Conservation (phyloP, 345 rosid genomes). For the Limnanthes douglasii region DNA sequence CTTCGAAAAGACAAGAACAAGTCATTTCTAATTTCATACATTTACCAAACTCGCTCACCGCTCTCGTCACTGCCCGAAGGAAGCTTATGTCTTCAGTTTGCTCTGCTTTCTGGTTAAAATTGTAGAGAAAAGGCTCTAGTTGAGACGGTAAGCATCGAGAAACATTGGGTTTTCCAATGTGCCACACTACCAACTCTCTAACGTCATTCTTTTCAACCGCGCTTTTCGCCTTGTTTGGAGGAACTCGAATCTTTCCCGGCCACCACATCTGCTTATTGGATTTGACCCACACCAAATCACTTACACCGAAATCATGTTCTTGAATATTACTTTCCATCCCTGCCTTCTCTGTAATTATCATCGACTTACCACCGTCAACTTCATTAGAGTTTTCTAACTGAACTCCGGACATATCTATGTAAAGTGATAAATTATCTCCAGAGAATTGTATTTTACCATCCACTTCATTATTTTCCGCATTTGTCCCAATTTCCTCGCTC, state of each 20-base stretch:
- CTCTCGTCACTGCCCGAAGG: constrained; percentile 47
- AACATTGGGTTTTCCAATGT: constrained; percentile 30
- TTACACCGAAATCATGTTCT: constrained; percentile 22
- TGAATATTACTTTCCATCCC: constrained; percentile 10
- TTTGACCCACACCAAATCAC: constrained; percentile 75
- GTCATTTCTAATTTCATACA: constrained; percentile 37
- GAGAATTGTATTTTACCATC: constrained; percentile 30
- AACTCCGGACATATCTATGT: constrained; percentile 33
- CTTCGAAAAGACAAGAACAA: constrained; percentile 30
- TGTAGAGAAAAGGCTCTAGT: constrained; percentile 46
- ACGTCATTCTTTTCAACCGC: constrained; percentile 8
- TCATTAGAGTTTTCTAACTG: constrained; percentile 9
- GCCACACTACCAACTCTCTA: constrained; percentile 30
- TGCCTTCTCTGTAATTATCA: constrained; percentile 7
- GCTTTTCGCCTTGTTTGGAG: constrained; percentile 15
- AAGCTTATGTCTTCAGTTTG: constrained; percentile 32
- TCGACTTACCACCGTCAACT: constrained; percentile 6
- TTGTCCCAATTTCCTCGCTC: constrained; percentile 10
- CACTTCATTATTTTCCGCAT: constrained; percentile 15
- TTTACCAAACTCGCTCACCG: constrained; percentile 43
- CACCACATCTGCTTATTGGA: constrained; percentile 60
- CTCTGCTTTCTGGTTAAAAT: constrained; percentile 29
- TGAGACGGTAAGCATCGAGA: constrained; percentile 41
- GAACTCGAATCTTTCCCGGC: constrained; percentile 66
- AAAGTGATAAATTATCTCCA: constrained; percentile 42